Base-by-base conservation (phyloP, 1,284 basidiomycete genomes). In the Xanthoconium separans region DNA sequence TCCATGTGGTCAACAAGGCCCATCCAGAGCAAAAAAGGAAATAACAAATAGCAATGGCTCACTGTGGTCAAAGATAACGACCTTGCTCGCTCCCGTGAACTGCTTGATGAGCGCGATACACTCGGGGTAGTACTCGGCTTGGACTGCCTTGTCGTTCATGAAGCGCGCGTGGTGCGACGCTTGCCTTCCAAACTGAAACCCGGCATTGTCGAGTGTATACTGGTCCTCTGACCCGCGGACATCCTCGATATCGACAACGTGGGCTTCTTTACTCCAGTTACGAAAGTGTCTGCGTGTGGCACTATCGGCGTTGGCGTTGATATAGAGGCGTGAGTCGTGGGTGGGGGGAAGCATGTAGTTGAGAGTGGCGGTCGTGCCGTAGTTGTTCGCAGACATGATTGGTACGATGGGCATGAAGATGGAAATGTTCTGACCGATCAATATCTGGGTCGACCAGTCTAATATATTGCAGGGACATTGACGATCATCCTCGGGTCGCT, bases 11-110 rank as follows among this genome's bases (percentile, higher is more conserved):
- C 1, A 50, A 42, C n/a, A 33, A 37, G 2, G 13, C 6, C 18
- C n/a, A n/a, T n/a, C n/a, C n/a, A n/a, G n/a, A n/a, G n/a, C n/a
- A n/a, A n/a, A n/a, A 20, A 7, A 18, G n/a, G 10, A 6, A 41
- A 1, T 3, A 5, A 18, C 15, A 42, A n/a, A 20, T 10, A 16
- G 11, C n/a, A 5, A 5, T 7, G 7, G 62, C 73, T 15, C 53
- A 80, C 80, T 83, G 61, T 83, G 81, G 56, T 84, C 83, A 60
- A 84, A 85, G 41, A 81, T 59, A 6, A 82, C 77, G n/a, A 74
- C 74, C 22, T 71, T 71, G 50, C 70, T 78, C 2, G 80, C 82
- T 10, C 80, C 80, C 0, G 80, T 82, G 20, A 78, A 53, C 58
- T 75, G 63, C 72, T 84, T 84, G 48, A 83, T 66, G 24, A 82